These are phyloP conservation scores for Naganishia cerealis DNA, from an alignment of 1,284 basidiomycete genomes.

Conservation along the genomic window DNA sequence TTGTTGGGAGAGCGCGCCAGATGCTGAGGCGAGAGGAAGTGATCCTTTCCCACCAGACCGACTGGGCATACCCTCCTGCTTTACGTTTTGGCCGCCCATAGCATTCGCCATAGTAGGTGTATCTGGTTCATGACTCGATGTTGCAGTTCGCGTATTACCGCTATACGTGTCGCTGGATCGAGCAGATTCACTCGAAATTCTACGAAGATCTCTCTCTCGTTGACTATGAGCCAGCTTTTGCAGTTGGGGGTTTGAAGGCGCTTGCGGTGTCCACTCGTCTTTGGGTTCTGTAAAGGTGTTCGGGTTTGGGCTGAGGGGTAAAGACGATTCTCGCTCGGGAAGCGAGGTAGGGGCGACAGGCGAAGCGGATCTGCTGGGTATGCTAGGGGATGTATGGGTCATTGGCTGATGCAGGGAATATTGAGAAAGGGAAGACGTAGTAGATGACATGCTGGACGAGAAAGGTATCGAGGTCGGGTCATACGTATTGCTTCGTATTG, in stretches of 20 bases:
- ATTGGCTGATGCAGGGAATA: conserved; percentile 12
- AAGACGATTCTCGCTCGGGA: conserved; percentile 21
- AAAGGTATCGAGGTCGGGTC: conserved; percentile 20
- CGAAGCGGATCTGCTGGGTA: neutral
- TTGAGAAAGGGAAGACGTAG: conserved; percentile 19
- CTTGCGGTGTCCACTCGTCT: conserved; percentile 6
- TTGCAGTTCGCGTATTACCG: neutral
- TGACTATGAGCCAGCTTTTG: conserved; percentile 15
- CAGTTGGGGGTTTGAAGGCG: conserved; percentile 4
- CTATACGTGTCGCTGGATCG: conserved; percentile 17
- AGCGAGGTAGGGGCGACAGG: conserved; percentile 2
- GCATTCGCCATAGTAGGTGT: neutral
- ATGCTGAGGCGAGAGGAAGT: neutral
- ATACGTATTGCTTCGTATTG: conserved; percentile 4
- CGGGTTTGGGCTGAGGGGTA: neutral
- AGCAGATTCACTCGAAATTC: conserved; percentile 17
- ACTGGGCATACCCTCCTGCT: conserved; percentile 12
- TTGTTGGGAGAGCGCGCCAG: neutral
- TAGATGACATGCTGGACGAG: conserved; percentile 25
- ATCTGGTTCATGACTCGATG: neutral
- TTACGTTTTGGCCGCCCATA: conserved; percentile 8
- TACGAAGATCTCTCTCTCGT: conserved; percentile 12
- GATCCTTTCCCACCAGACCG: neutral
- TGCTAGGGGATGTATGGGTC: neutral
- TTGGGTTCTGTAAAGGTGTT: neutral